These are phyloP conservation scores for Fremontodendron californicum DNA, from an alignment of 345 rosid genomes.

Conservation along the genomic window DNA sequence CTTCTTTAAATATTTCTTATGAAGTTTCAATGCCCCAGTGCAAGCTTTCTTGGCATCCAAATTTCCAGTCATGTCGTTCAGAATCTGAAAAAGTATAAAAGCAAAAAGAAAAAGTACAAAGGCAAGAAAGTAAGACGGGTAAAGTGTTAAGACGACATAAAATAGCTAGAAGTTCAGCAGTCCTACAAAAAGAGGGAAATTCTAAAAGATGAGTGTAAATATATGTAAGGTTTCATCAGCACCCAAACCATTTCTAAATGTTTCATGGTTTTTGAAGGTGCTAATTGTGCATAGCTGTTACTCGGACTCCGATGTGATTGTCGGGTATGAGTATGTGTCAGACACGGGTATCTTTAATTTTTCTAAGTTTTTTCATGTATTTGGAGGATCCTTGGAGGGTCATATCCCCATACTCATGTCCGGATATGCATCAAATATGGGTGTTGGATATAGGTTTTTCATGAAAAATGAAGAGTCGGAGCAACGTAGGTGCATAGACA, in stretches of 20 bases:
- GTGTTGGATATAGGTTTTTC: too few species aligned
- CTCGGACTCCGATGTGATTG: too few species aligned
- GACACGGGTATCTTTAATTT: too few species aligned
- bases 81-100: conserved; percentile 73
- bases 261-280: background rate
- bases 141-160: background rate
- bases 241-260: background rate
- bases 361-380: too few species aligned
- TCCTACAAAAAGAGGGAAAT: background rate
- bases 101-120: background rate
- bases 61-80: conserved; percentile 87
- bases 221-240: background rate
- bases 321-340: too few species aligned
- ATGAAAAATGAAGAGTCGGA: too few species aligned
- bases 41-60: conserved; percentile 94
- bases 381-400: too few species aligned
- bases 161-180: background rate
- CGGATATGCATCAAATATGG: too few species aligned
- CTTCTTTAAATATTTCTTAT: conserved; percentile 87
- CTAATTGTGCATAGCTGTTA: background rate
- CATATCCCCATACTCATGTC: too few species aligned
- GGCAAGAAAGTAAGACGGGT: background rate
- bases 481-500: background rate
- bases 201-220: background rate
- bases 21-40: conserved; percentile 89